Base-by-base conservation (phyloP, 352 stramenopile species). In the Phytophthora pisi region DNA sequence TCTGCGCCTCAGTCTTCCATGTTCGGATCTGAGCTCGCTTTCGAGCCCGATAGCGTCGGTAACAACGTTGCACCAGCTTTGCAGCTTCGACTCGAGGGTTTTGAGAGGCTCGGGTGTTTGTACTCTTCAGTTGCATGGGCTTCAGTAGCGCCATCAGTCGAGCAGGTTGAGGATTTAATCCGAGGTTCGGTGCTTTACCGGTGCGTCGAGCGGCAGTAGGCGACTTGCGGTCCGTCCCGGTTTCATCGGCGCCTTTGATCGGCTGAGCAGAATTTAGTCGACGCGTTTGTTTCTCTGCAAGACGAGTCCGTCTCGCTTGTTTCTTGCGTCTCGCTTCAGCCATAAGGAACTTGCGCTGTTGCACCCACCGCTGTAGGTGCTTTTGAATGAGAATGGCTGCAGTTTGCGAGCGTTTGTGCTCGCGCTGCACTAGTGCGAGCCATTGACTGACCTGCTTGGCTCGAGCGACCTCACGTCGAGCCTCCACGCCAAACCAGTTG, bases 381-480 rank as follows among this genome's bases (percentile, higher is more conserved):
- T 78, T 84, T 24, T 91, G 83, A 31, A 91, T 84, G 4, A 66
- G 15, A 5, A 84, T 16, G 4, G 77, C 74, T 0, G 73, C 74
- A 16, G 24, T 9, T n/a, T 47, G 49, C 4, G 57, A 64, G 1
- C 53, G 56, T 7, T 61, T 11, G 30, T 78, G 68, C 38, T 85
- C 70, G 13, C 57, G 54, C 24, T 66, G 61, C 0, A 82, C 47
- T 18, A 75, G 16, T 31, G 18, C 38, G 10, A 78, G 51, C 72
- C 73, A 84, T 31, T 75, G 65, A 15, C 56, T n/a, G 2, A 72
- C 49, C 45, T 72, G 57, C 23, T 67, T 68, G 1, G 20, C 59
- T 6, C 47, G 8, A 59, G 61, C 31, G 36, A 47, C 61, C 46
- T 75, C 51, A 30, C 64, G 38, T 23, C 65, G 26, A 0, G 49